A percentile compares a stretch with the other conserved stretches of the same genome.
Conservation (phyloP, 2,329 filamentous ascomycete species). For the Fusarium sp. region DNA sequence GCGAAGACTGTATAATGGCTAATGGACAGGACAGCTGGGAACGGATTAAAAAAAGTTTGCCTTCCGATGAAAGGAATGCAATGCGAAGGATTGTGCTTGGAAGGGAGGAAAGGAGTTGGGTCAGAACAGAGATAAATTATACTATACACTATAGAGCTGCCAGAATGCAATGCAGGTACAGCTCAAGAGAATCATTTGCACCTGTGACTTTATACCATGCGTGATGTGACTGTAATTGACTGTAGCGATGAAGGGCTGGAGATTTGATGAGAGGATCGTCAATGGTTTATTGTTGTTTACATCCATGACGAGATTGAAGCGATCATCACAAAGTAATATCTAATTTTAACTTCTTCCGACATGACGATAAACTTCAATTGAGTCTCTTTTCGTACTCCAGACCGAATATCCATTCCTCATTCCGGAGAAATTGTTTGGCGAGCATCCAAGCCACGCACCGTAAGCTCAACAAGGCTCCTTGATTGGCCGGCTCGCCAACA, state of each 20-base stretch:
- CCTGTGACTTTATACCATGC: neutral
- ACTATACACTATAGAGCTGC: conserved; percentile 40
- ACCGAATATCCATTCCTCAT: neutral
- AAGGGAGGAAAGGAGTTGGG: conserved; percentile 24
- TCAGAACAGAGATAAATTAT: conserved; percentile 38
- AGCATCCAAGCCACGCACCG: neutral
- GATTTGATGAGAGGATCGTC: neutral
- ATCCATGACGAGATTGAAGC: neutral
- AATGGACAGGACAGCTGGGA: neutral
- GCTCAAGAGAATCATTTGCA: conserved; percentile 33
- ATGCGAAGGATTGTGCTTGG: conserved; percentile 15
- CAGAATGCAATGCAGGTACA: conserved; percentile 42
- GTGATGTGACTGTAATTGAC: neutral
- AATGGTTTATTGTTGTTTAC: neutral
- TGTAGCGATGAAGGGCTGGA: too few relatives aligned
- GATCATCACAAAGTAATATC: neutral
- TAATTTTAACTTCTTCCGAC: neutral
- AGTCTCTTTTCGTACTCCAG: neutral
- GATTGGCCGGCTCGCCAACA: neutral
- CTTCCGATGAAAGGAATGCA: conserved; percentile 29
- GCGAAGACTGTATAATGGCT: conserved; percentile 37
- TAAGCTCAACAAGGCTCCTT: neutral
- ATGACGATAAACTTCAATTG: neutral
- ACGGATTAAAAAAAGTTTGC: conserved; percentile 32
- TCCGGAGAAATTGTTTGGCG: neutral